These are phyloP conservation scores for Epichloe typhina DNA, from an alignment of 2,329 filamentous ascomycete species.

Conservation along the genomic window DNA sequence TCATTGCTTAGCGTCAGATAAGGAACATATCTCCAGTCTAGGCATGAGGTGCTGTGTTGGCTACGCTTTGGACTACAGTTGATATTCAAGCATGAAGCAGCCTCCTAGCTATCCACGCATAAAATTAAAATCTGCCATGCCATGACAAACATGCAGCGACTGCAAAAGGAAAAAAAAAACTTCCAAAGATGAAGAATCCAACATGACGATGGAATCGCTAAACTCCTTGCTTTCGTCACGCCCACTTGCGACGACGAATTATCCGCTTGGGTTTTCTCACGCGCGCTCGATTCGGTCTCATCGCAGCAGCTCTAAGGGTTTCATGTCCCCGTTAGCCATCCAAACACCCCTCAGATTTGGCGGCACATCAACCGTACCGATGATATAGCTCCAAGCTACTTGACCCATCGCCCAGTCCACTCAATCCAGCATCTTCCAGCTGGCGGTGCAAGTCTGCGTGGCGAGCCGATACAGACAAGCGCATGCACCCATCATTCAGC, in stretches of 20 bases:
- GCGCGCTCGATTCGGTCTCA: not conserved
- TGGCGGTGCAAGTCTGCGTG: slow-evolving; percentile 2
- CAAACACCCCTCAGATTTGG: too few relatives aligned
- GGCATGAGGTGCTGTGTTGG: too few relatives aligned
- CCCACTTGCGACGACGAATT: not conserved
- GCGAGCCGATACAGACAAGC: not conserved
- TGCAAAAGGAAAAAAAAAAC: too few relatives aligned
- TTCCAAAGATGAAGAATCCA: too few relatives aligned
- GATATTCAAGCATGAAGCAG: too few relatives aligned
- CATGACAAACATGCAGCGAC: too few relatives aligned
- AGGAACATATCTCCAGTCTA: too few relatives aligned
- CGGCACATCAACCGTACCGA: not conserved
- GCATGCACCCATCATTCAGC: not conserved
- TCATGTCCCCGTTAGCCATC: not conserved
- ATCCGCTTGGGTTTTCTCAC: not conserved
- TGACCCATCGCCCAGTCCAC: slow-evolving; percentile 2
- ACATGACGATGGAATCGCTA: not conserved
- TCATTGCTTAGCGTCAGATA: too few relatives aligned
- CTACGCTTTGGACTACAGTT: too few relatives aligned
- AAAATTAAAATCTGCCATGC: too few relatives aligned
- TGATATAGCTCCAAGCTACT: slow-evolving; percentile 1
- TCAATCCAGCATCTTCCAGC: slow-evolving; percentile 5
- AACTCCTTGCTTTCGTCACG: not conserved
- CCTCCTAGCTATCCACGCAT: too few relatives aligned
- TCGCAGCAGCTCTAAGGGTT: not conserved